A percentile compares a stretch with the other conserved stretches of the same genome.
Evolutionary conservation across 345 rosid genomes (phyloP).

Genomic region (Ricinus communis): DNA sequence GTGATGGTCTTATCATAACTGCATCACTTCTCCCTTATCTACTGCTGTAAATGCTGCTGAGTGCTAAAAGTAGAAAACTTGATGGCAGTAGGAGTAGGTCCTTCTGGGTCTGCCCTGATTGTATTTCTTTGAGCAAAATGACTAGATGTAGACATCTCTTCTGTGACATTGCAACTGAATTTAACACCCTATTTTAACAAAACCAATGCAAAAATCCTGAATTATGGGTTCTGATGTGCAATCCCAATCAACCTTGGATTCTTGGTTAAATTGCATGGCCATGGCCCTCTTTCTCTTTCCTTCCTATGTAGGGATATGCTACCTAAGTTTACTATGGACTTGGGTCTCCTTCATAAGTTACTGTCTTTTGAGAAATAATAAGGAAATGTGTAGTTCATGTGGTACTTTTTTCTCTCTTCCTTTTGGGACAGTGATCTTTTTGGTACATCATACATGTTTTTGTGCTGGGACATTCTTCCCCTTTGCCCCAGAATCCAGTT

Average conservation of each 20-base stretch:
- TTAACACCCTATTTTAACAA: neutral
- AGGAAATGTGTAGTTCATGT: neutral
- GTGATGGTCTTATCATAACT: no score
- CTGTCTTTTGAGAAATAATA: no score
- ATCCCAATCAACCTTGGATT: neutral
- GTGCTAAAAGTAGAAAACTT: no score
- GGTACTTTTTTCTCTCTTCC: neutral
- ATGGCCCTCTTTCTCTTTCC: neutral
- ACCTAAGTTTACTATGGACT: no score
- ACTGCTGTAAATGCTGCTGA: no score
- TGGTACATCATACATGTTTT: neutral
- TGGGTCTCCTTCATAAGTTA: no score
- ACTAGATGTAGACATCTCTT: no score
- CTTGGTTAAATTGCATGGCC: neutral
- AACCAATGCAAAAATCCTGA: neutral
- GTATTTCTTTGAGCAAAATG: neutral
- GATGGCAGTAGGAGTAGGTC: no score
- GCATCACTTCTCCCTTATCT: no score
- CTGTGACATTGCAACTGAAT: neutral
- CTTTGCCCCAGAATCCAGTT: conserved; percentile 7
- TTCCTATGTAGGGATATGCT: neutral
- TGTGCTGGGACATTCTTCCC: neutral
- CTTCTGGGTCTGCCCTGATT: neutral
- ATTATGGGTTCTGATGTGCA: neutral
- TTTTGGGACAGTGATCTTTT: neutral